Base-by-base conservation (phyloP, 1,284 basidiomycete species). In the Sanghuangporus weigelae region DNA sequence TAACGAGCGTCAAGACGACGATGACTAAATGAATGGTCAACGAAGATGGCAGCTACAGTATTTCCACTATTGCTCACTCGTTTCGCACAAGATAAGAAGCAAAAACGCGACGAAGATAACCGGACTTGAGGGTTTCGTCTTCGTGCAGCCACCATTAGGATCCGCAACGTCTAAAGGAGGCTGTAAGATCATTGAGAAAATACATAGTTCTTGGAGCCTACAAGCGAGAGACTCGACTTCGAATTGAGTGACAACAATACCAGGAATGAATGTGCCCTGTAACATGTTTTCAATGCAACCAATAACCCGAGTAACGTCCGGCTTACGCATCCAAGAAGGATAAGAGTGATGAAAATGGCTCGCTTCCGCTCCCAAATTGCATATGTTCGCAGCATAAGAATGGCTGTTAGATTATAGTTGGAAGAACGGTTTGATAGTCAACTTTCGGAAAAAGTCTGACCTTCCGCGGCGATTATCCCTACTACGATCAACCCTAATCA, bases 41-140 rank as follows among this genome's bases (percentile, higher is more conserved):
- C 21, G 26, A 46, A 14, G 12, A 26, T 50, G 3, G 51, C 36
- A 51, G 44, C 54, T 2, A 57, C 14, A 2, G 31, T 21, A 40
- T 21, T 48, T 12, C 8, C 3, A 26, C 5, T 6, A 11, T 35
- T 7, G 71, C 75, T 46, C 56, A 79, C 79, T 71, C 2, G 77
- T 79, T 70, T 81, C 79, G 3, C 72, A 75, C 3, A 77, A 7
- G 21, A 76, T 69, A 5, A 81, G 68, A n/a, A 77, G 64, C 8
- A 79, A 68, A 63, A 78, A 81, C 1, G 75, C 74, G 16, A 76
- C 66, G 40, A 78, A 73, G 36, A 79, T 75, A 35, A 79, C 71
- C 11, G 71, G 68, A 60, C 73, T 73, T 0, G 77, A 51, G 16
- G n/a, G 12, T 16, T 62, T 39, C 16, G 63, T 58, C 31, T 65